Evolutionary conservation across 257 asterid species (phyloP).

Genomic region (Leptodermis oblonga): DNA sequence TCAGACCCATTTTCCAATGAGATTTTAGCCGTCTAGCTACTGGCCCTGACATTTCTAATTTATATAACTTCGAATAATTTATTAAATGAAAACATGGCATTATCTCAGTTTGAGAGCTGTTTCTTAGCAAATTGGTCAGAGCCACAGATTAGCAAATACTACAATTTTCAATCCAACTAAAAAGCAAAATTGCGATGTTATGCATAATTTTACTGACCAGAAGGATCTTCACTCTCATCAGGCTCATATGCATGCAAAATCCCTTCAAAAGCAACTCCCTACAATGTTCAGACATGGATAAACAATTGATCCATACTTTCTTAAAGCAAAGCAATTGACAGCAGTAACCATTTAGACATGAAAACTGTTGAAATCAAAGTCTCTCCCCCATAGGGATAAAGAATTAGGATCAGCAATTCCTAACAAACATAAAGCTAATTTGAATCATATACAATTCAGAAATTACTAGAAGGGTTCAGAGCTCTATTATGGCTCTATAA

Average conservation of each 20-base stretch:
- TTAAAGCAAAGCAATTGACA: background rate
- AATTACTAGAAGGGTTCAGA: background rate
- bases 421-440: background rate
- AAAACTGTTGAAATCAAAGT: background rate
- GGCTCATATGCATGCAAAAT: conserved; percentile 73
- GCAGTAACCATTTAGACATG: background rate
- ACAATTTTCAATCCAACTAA: background rate
- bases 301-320: background rate
- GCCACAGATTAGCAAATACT: background rate
- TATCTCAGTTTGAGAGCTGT: background rate
- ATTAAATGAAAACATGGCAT: background rate
- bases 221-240: conserved; percentile 41
- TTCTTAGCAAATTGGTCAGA: background rate
- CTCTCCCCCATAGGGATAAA: conserved; percentile 1
- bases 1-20: background rate
- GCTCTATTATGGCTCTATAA: conserved; percentile 1
- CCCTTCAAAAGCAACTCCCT: conserved; percentile 40
- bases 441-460: background rate
- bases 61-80: background rate
- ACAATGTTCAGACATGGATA: conserved; percentile 15
- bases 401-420: background rate
- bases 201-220: conserved; percentile 37
- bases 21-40: background rate
- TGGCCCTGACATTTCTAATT: background rate
- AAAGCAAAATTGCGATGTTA: background rate